Conservation (phyloP, 1,284 basidiomycete genomes). For the Sporisorium graminicola region DNA sequence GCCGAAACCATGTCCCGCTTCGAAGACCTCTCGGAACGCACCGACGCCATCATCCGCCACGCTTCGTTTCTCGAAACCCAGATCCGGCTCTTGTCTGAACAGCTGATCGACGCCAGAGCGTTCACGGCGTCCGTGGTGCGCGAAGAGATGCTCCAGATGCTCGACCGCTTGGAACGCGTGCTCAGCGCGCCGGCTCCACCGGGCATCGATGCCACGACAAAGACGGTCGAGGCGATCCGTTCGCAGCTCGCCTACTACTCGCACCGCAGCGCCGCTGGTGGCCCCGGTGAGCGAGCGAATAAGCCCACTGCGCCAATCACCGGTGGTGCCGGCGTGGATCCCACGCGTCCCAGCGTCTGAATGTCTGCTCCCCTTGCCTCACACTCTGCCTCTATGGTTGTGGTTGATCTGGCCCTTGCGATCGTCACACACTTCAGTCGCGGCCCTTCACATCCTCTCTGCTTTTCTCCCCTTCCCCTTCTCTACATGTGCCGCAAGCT, state of each 20-base stretch:
- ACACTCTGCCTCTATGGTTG: background rate
- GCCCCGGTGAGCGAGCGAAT: constrained; percentile 8
- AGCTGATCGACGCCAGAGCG: constrained; percentile 45
- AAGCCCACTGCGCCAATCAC: background rate
- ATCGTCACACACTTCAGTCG: background rate
- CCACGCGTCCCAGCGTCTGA: constrained; percentile 20
- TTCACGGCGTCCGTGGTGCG: constrained; percentile 29
- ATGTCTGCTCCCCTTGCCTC: background rate
- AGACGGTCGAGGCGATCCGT: constrained; percentile 30
- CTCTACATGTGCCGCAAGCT: background rate
- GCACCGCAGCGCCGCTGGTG: constrained; percentile 7
- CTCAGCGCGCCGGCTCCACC: constrained; percentile 23
- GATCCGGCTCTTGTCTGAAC: constrained; percentile 55
- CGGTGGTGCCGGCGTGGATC: constrained; percentile 1
- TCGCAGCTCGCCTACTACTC: constrained; percentile 36
- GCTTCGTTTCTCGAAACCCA: constrained; percentile 62
- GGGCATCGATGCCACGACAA: constrained; percentile 25
- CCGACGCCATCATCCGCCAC: constrained; percentile 65
- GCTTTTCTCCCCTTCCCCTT: background rate
- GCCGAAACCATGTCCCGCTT: constrained; percentile 44
- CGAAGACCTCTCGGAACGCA: constrained; percentile 63
- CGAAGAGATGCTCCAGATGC: constrained; percentile 41
- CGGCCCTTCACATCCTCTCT: background rate
- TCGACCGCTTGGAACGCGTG: constrained; percentile 37
- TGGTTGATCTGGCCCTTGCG: background rate